phyloP scores from a whole-genome alignment of 2,329 filamentous ascomycete species.

The Neopestalotiopsis sp. region DNA sequence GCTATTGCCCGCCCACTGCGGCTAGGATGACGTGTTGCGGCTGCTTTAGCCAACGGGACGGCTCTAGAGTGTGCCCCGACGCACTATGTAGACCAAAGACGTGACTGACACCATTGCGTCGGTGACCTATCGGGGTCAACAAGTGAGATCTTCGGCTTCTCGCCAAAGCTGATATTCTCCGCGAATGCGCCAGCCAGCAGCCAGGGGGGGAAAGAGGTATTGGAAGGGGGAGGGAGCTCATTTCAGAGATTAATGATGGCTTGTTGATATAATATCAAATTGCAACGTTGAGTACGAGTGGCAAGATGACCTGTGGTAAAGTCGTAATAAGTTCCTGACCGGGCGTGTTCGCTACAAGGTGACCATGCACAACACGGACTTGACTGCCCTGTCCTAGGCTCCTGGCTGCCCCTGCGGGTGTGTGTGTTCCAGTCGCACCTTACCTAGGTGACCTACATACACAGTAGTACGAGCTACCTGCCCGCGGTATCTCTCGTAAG shows the following conservation, averaged over 20 bases:
- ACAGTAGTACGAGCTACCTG: no score
- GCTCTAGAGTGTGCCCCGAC: background rate
- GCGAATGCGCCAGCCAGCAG: background rate
- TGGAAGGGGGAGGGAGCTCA: background rate
- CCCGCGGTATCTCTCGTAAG: background rate
- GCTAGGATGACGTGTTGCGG: background rate
- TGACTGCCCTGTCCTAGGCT: background rate
- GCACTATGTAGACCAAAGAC: background rate
- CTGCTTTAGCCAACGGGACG: background rate
- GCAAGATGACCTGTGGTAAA: background rate
- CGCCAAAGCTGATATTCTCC: slow-evolving; percentile 2
- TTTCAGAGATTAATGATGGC: slow-evolving; percentile 3
- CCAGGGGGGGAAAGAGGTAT: background rate
- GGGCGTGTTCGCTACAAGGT: background rate
- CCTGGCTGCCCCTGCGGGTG: background rate
- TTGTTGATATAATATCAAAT: slow-evolving; percentile 1
- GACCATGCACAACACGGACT: background rate
- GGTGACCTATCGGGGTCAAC: background rate
- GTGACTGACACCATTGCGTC: background rate
- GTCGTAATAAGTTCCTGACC: slow-evolving; percentile 1
- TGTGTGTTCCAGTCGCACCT: background rate
- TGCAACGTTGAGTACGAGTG: background rate
- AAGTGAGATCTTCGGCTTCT: background rate
- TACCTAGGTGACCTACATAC: no score
- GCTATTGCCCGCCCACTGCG: background rate